These are phyloP conservation scores for Phlebopus sp. DNA, from an alignment of 1,284 basidiomycete genomes.

Conservation along the genomic window DNA sequence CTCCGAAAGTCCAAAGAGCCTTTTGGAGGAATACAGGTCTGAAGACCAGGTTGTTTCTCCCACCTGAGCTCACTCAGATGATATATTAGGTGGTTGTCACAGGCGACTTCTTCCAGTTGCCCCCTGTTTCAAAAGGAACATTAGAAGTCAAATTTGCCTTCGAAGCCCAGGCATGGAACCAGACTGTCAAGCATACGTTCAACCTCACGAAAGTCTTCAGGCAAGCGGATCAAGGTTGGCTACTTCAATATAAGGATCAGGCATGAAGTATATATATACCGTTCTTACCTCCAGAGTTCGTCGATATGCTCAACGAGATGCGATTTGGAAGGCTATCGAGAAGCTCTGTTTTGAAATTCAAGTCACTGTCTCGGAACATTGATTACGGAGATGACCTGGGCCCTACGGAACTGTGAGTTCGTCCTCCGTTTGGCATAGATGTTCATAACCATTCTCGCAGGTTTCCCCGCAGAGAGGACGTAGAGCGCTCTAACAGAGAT, in stretches of 20 bases:
- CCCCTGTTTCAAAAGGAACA: slow-evolving; percentile 69
- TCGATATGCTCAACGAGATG: slow-evolving; percentile 92
- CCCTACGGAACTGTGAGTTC: slow-evolving; percentile 74
- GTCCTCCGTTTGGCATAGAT: slow-evolving; percentile 3
- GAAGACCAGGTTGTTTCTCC: not conserved
- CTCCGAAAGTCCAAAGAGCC: slow-evolving; percentile 59
- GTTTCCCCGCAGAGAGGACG: slow-evolving; percentile 85
- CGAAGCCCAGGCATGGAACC: slow-evolving; percentile 75
- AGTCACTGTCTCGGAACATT: slow-evolving; percentile 54
- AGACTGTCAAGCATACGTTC: slow-evolving; percentile 53
- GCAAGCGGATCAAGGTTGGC: slow-evolving; percentile 59
- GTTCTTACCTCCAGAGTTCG: slow-evolving; percentile 56
- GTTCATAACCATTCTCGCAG: slow-evolving; percentile 36
- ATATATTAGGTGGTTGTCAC: slow-evolving; percentile 68
- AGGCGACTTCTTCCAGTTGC: slow-evolving; percentile 93
- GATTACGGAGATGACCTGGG: slow-evolving; percentile 70
- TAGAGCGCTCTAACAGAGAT: slow-evolving; percentile 69
- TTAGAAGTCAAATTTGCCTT: slow-evolving; percentile 69
- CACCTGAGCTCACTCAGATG: slow-evolving; percentile 1
- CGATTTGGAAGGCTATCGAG: slow-evolving; percentile 71
- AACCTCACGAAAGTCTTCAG: slow-evolving; percentile 67
- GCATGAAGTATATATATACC: slow-evolving; percentile 3
- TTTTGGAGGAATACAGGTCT: slow-evolving; percentile 90
- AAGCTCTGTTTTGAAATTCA: slow-evolving; percentile 61
- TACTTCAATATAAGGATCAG: slow-evolving; percentile 1